These are phyloP conservation scores for Plectosphaerella sp. DNA, from an alignment of 2,329 filamentous ascomycete species.

Conservation along the genomic window DNA sequence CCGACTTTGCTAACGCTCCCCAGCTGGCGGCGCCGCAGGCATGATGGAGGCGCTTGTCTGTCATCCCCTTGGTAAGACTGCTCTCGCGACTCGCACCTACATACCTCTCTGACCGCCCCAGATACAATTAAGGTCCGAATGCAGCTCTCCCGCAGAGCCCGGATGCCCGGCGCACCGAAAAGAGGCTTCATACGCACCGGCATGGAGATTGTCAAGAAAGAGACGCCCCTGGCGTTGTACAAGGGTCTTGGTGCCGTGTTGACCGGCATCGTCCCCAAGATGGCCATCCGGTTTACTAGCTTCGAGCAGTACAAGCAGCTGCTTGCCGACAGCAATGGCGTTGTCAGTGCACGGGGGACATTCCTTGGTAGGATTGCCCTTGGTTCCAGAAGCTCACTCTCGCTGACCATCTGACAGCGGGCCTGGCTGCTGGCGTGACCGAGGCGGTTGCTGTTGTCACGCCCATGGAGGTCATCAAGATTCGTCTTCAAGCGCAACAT, in stretches of 20 bases:
- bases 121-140: conserved; percentile 99
- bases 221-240: conserved; percentile 91
- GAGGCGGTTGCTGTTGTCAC: conserved; percentile 96
- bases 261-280: conserved; percentile 96
- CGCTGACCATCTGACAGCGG: conserved; percentile 42
- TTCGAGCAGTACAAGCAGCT: conserved; percentile 93
- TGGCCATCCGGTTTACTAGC: conserved; percentile 97
- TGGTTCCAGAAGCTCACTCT: not conserved
- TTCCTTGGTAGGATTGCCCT: conserved; percentile 33
- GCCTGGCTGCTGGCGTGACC: conserved; percentile 87
- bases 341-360: conserved; percentile 66
- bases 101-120: conserved; percentile 22
- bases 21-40: conserved; percentile 91
- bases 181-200: conserved; percentile 88
- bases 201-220: conserved; percentile 77
- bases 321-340: conserved; percentile 64
- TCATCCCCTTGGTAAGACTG: conserved; percentile 75
- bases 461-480: conserved; percentile 99
- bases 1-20: conserved; percentile 4
- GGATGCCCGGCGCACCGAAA: conserved; percentile 76
- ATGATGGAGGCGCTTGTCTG: conserved; percentile 99
- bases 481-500: conserved; percentile 94
- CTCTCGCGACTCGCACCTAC: not conserved
- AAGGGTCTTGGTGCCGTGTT: conserved; percentile 97
- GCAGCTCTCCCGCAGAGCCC: conserved; percentile 88